phyloP scores from a whole-genome alignment of 192 early-diverging fungal genomes.

The Coemansia sp. region DNA sequence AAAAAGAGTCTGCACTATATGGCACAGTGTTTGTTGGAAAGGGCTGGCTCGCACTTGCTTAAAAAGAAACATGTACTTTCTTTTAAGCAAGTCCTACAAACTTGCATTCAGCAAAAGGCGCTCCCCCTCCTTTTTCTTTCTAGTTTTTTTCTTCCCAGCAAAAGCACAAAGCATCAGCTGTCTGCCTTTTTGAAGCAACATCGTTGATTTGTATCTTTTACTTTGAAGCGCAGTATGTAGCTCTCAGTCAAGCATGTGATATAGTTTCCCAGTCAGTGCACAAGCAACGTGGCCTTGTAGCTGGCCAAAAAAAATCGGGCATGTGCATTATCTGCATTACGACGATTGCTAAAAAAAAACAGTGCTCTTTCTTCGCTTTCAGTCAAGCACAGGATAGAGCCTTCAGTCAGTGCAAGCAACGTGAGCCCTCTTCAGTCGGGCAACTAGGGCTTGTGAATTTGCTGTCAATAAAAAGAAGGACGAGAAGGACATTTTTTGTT shows the following conservation, averaged over 20 bases:
- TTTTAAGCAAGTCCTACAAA: not conserved
- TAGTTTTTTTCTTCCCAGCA: not conserved
- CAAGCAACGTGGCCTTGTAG: no score
- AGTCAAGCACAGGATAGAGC: not conserved
- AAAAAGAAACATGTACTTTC: not conserved
- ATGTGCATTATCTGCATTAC: no score
- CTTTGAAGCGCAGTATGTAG: not conserved
- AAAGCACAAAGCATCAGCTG: not conserved
- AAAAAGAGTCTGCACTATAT: not conserved
- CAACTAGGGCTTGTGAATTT: not conserved
- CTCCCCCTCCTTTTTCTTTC: no score
- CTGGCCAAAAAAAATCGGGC: no score
- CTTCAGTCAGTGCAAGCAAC: not conserved
- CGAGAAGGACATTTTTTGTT: not conserved
- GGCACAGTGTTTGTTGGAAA: not conserved
- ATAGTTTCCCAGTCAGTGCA: no score
- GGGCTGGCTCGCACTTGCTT: not conserved
- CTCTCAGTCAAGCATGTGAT: no score
- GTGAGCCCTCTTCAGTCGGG: not conserved
- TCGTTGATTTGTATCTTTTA: not conserved
- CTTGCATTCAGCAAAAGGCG: not conserved
- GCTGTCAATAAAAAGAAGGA: not conserved
- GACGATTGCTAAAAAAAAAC: not conserved
- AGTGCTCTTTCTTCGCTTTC: not conserved
- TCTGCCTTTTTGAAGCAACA: not conserved